Evolutionary conservation across 73 alveolate genomes (phyloP).

Genomic region (Tetrahymena malaccensis): DNA sequence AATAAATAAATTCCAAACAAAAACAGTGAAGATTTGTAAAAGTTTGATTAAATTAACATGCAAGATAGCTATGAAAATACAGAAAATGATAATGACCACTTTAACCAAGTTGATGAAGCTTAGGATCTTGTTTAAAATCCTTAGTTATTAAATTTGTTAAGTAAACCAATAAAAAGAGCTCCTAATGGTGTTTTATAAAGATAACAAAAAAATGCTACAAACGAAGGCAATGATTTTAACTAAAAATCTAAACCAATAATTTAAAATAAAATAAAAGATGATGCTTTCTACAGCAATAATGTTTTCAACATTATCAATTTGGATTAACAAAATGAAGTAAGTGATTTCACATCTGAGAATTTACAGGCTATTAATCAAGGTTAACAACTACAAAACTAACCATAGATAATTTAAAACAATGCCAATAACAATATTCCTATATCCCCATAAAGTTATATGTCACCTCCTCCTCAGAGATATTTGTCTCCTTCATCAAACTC

Average conservation of each 20-base stretch:
- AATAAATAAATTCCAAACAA: not conserved
- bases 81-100: not conserved
- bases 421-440: not conserved
- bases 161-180: not conserved
- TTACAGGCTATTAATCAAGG: not conserved
- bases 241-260: not conserved
- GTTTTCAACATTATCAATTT: not conserved
- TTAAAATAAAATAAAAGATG: not conserved
- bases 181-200: not conserved
- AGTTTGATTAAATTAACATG: not conserved
- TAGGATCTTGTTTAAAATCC: not conserved
- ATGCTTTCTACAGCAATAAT: not conserved
- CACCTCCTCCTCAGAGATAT: not conserved
- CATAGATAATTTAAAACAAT: not conserved
- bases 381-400: not conserved
- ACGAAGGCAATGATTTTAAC: not conserved
- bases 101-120: not conserved
- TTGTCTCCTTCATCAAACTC: not conserved
- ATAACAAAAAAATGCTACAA: not conserved
- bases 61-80: not conserved
- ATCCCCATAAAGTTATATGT: not conserved
- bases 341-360: not conserved
- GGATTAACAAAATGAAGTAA: not conserved
- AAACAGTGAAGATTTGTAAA: not conserved
- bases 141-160: not conserved